A percentile compares a stretch with the other conserved stretches of the same genome.
phyloP scores from a whole-genome alignment of 2,329 filamentous ascomycete genomes.

The Hypoxylon sp. region DNA sequence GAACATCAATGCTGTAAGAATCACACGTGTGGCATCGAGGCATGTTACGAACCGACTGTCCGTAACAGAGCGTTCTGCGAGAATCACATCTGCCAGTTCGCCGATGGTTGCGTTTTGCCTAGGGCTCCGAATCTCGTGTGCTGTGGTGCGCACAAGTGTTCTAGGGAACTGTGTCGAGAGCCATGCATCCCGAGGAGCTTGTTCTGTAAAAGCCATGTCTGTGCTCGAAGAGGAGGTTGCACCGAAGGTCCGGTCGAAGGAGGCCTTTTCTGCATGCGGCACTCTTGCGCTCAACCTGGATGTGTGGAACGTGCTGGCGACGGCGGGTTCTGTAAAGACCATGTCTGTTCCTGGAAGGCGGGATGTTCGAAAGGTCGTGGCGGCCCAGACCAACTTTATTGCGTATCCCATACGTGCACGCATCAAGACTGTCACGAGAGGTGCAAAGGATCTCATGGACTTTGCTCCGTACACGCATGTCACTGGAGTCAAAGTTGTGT shows the following conservation, averaged over 20 bases:
- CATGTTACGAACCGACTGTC: conserved; percentile 25
- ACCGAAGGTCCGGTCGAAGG: conserved; percentile 29
- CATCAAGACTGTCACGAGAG: conserved; percentile 22
- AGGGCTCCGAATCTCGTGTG: conserved; percentile 22
- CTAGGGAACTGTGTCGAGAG: conserved; percentile 18
- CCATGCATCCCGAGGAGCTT: conserved; percentile 27
- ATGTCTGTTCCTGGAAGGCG: conserved; percentile 37
- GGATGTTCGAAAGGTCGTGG: conserved; percentile 35
- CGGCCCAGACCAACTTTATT: conserved; percentile 33
- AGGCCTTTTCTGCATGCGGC: conserved; percentile 31
- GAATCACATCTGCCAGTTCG: conserved; percentile 36
- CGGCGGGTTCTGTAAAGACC: conserved; percentile 36
- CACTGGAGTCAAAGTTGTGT: conserved; percentile 35
- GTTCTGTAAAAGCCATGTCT: conserved; percentile 36
- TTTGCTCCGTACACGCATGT: conserved; percentile 41
- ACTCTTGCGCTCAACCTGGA: conserved; percentile 24
- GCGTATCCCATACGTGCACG: conserved; percentile 38
- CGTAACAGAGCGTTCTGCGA: conserved; percentile 38
- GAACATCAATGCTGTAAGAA: conserved; percentile 39
- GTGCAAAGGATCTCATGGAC: conserved; percentile 33
- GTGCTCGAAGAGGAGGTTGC: conserved; percentile 29
- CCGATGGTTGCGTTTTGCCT: conserved; percentile 27
- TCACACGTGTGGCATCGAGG: conserved; percentile 35
- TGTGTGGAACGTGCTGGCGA: conserved; percentile 30
- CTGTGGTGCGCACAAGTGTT: conserved; percentile 34